These are phyloP conservation scores for Conticribra guillardii DNA, from an alignment of 108 stramenopile species.

Conservation along the genomic window DNA sequence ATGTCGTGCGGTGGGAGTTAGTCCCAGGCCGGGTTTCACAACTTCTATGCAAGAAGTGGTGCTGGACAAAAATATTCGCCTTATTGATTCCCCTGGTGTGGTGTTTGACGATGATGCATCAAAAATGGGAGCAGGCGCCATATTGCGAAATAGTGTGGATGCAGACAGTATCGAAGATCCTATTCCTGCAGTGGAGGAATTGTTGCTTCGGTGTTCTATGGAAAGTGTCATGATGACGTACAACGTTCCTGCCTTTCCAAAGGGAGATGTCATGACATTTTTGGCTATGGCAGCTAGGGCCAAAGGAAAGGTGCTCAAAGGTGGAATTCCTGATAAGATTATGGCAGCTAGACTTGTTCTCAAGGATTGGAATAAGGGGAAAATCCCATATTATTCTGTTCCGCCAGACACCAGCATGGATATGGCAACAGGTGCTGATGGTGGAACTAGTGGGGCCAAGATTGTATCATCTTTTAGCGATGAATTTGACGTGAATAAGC, in stretches of 20 bases:
- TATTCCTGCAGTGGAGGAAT: slow-evolving; percentile 84
- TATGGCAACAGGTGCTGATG: slow-evolving; percentile 25
- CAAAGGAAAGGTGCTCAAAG: slow-evolving; percentile 93
- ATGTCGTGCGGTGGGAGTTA: slow-evolving; percentile 92
- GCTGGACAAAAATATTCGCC: slow-evolving; percentile 93
- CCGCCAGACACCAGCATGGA: slow-evolving; percentile 62
- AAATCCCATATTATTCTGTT: slow-evolving; percentile 91
- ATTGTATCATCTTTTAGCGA: slow-evolving; percentile 74
- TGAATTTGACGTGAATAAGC: slow-evolving; percentile 78
- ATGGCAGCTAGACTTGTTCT: slow-evolving; percentile 92
- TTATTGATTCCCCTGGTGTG: slow-evolving; percentile 98
- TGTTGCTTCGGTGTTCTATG: slow-evolving; percentile 86
- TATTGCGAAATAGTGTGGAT: slow-evolving; percentile 94
- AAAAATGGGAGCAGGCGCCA: slow-evolving; percentile 62
- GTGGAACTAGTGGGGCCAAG: slow-evolving; percentile 50
- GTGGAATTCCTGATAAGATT: slow-evolving; percentile 94
- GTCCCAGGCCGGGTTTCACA: slow-evolving; percentile 96
- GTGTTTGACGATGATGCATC: slow-evolving; percentile 87
- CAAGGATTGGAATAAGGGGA: slow-evolving; percentile 97
- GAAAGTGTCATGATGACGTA: slow-evolving; percentile 95
- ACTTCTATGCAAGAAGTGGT: slow-evolving; percentile 96
- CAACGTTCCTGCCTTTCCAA: slow-evolving; percentile 90
- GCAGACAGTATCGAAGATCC: slow-evolving; percentile 94
- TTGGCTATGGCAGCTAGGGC: slow-evolving; percentile 92
- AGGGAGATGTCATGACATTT: slow-evolving; percentile 83